Conservation (phyloP, 2,329 filamentous ascomycete species). For the Calonectria pauciramosa region DNA sequence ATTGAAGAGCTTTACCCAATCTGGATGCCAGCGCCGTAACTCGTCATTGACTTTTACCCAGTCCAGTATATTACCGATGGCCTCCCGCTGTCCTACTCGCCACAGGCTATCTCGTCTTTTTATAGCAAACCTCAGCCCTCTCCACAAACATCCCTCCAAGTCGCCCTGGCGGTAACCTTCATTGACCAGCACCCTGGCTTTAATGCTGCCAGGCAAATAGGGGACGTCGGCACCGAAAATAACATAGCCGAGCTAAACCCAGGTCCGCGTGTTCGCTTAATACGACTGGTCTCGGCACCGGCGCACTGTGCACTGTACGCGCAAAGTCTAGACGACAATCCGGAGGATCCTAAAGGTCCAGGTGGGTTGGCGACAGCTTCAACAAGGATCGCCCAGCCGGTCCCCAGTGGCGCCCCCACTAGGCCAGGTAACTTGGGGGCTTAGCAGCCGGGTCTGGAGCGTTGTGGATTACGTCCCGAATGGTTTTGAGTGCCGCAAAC, state of each 20-base stretch:
- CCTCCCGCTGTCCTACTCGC: background rate
- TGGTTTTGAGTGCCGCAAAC: constrained; percentile 15
- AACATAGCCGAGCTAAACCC: background rate
- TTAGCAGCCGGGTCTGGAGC: constrained; percentile 33
- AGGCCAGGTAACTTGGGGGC: constrained; percentile 25
- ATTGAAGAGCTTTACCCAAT: constrained; percentile 12
- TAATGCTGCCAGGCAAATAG: background rate
- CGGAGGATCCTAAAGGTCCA: background rate
- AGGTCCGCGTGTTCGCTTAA: constrained; percentile 16
- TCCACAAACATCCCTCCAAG: constrained; percentile 4
- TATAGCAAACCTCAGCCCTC: constrained; percentile 11
- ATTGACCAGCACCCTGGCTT: constrained; percentile 15
- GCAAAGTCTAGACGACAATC: background rate
- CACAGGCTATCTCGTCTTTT: constrained; percentile 8
- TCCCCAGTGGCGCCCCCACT: constrained; percentile 36
- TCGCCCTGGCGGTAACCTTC: background rate
- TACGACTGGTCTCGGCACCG: background rate
- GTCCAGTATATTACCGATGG: background rate
- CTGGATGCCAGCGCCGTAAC: constrained; percentile 13
- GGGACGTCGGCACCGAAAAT: background rate
- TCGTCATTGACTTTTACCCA: constrained; percentile 20
- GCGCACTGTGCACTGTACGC: constrained; percentile 13
- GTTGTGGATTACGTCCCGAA: constrained; percentile 35
- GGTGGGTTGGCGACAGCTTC: constrained; percentile 23
- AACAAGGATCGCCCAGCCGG: constrained; percentile 20